Base-by-base conservation (phyloP, 306 rosid genomes). In the Medicago arabica region DNA sequence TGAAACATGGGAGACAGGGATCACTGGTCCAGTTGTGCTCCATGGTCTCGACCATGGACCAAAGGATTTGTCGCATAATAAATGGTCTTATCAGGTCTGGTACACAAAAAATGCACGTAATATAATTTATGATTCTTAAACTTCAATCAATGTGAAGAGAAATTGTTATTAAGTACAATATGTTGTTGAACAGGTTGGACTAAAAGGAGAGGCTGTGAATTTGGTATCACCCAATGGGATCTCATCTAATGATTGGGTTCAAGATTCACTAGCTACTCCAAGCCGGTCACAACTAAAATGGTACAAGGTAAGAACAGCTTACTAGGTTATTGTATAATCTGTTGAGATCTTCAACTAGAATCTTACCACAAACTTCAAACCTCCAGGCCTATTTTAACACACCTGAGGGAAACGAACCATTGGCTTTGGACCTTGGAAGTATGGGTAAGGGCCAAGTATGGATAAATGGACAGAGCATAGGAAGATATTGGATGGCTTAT, bases 381-480 rank as follows among this genome's bases (percentile, higher is more conserved):
- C 53, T 78, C 16, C 92, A 95, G 99, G 91, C 99, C 57, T 78
- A 87, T 77, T 90, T 95, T 53, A 76, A 90, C 36, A 88, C 93
- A 18, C 97, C 97, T 0, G 60, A 9, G 17, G 97, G 98, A 63
- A 81, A 82, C 0, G 92, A 89, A 77, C 93, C 97, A 17, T 54
- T 96, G 86, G 99, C 90, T 49, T 83, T 96, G 85, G 97, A 96
- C 92, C 47, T 96, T 80, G 78, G 75, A 65, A 92, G 93, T 59
- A 96, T 96, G 97, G 99, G 97, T 43, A 96, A 92, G 81, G 99
- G 99, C 58, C 99, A 96, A 88, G 99, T 87, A 34, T 95, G 99
- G 99, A 88, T 96, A 85, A 95, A 92, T 19, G 97, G 99, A 14
- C 91, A 89, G 63, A 95, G 98, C 84, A 92, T 95, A 58, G 99